phyloP scores from a whole-genome alignment of 176 grass and related monocot genomes.

The Paspalum vaginatum region DNA sequence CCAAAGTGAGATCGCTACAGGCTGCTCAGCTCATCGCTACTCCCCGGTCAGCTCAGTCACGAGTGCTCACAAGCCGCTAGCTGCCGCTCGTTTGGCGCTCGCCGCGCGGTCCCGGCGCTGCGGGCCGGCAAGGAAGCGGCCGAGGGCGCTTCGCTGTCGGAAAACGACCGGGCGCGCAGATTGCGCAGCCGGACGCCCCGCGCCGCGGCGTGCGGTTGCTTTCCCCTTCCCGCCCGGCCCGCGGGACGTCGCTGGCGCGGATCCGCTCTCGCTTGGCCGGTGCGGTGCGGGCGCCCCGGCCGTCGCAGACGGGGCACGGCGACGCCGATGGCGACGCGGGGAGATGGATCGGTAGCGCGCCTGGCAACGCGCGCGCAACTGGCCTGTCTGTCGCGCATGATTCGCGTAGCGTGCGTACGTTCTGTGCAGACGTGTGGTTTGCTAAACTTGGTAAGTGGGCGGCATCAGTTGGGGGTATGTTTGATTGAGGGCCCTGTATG shows the following conservation, averaged over 20 bases:
- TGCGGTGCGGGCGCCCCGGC: too few relatives aligned
- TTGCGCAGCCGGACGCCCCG: not conserved
- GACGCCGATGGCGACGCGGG: not conserved
- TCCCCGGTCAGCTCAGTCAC: not conserved
- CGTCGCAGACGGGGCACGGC: slow-evolving; percentile 4
- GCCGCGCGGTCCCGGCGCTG: slow-evolving; percentile 29
- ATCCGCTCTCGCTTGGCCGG: not conserved
- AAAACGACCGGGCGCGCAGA: slow-evolving; percentile 31
- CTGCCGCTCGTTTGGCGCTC: slow-evolving; percentile 26
- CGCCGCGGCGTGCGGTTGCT: not conserved
- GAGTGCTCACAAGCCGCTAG: not conserved
- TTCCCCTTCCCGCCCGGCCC: not conserved
- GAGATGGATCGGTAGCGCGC: slow-evolving; percentile 18
- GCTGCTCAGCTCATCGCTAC: not conserved
- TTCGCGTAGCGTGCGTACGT: too few relatives aligned
- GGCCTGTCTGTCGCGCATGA: not conserved
- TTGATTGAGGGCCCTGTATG: too few relatives aligned
- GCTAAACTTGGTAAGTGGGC: not conserved
- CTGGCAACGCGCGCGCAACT: not conserved
- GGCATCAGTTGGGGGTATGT: not conserved
- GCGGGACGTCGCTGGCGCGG: slow-evolving; percentile 2
- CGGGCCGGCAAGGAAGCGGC: not conserved
- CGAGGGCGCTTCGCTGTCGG: slow-evolving; percentile 19
- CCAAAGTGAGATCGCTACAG: slow-evolving; percentile 11
- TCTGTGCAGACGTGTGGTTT: not conserved